These are phyloP conservation scores for Yamadazyma epiphylla DNA, from an alignment of 1,139 yeast species.

Conservation along the genomic window DNA sequence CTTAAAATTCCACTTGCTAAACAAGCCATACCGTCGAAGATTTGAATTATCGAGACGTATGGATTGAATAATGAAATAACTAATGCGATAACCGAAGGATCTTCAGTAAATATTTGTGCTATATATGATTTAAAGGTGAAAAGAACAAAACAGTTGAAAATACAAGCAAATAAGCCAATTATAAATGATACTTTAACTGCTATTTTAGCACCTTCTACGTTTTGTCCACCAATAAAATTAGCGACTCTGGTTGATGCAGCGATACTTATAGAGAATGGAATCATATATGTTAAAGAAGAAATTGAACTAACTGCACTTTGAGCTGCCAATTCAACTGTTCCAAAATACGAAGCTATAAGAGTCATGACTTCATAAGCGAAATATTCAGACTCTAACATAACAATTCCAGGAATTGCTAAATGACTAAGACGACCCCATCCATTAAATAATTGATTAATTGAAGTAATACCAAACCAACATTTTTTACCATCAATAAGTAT, in stretches of 20 bases:
- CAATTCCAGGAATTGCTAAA: constrained; percentile 68
- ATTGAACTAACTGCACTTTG: constrained; percentile 84
- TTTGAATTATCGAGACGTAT: constrained; percentile 65
- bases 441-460: constrained; percentile 41
- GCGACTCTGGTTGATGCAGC: constrained; percentile 88
- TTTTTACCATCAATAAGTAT: constrained; percentile 58
- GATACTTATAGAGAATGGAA: constrained; percentile 86
- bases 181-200: constrained; percentile 64
- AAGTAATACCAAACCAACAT: constrained; percentile 66
- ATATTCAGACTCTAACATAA: constrained; percentile 74
- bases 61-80: constrained; percentile 56
- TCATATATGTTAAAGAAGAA: constrained; percentile 77
- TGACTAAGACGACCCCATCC: constrained; percentile 60
- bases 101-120: constrained; percentile 68
- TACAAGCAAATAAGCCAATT: constrained; percentile 57
- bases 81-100: constrained; percentile 54
- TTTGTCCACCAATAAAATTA: constrained; percentile 78
- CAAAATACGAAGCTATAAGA: constrained; percentile 71
- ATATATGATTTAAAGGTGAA: constrained; percentile 50
- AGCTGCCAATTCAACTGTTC: constrained; percentile 80
- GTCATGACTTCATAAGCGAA: constrained; percentile 72
- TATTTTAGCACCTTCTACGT: constrained; percentile 55
- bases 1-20: constrained; percentile 82
- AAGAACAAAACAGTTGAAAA: constrained; percentile 51
- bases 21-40: constrained; percentile 78